A percentile compares a stretch with the other conserved stretches of the same genome.
These are phyloP conservation scores for Chalciporus chontae DNA, from an alignment of 768 basidiomycete genomes.

Conservation along the genomic window DNA sequence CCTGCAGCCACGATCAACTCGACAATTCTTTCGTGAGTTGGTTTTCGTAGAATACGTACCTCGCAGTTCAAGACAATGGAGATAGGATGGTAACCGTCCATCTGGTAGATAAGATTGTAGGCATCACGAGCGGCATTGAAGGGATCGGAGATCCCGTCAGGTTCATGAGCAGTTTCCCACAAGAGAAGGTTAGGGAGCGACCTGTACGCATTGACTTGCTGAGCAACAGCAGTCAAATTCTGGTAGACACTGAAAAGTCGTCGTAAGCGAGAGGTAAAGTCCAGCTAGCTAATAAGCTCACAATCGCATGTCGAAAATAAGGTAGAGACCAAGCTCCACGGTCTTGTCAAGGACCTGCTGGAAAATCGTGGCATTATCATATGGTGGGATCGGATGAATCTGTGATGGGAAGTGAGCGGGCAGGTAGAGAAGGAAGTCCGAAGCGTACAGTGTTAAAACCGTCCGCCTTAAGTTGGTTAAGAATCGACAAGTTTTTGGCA, in stretches of 20 bases:
- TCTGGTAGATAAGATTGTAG: constrained; percentile 43
- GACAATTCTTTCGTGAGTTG: too few relatives aligned
- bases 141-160: constrained; percentile 66
- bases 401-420: constrained; percentile 31
- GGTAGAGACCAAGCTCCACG: constrained; percentile 38
- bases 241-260: constrained; percentile 44
- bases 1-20: constrained; percentile 26
- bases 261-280: neutral
- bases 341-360: constrained; percentile 19
- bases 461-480: constrained; percentile 56
- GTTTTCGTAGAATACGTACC: constrained; percentile 4
- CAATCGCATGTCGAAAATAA: constrained; percentile 80
- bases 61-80: constrained; percentile 53
- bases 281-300: constrained; percentile 17
- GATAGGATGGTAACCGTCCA: constrained; percentile 59
- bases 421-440: neutral
- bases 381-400: constrained; percentile 73
- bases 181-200: constrained; percentile 62
- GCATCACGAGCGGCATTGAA: constrained; percentile 49
- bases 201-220: constrained; percentile 63
- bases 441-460: constrained; percentile 35
- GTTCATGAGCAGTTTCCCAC: constrained; percentile 75
- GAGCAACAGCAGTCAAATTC: constrained; percentile 56
- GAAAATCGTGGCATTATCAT: constrained; percentile 47
- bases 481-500: constrained; percentile 45